Conservation (phyloP, 2,329 filamentous ascomycete species). For the Sclerotinia spermophila region DNA sequence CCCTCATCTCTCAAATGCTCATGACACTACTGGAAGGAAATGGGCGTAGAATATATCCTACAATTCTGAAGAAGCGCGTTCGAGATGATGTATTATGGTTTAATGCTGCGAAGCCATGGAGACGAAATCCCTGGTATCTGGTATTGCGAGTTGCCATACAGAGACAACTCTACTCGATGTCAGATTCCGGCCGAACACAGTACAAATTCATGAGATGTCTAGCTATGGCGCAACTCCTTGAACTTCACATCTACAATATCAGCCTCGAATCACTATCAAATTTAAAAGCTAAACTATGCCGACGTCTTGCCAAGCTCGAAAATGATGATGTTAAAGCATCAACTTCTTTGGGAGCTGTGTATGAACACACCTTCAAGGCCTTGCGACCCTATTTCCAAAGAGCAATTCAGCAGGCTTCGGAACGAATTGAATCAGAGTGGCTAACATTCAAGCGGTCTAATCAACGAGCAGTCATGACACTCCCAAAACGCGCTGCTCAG, state of each 20-base stretch:
- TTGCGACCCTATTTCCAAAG: conserved; percentile 34
- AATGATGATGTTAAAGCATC: conserved; percentile 35
- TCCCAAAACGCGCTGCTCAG: conserved; percentile 41
- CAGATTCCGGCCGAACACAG: conserved; percentile 44
- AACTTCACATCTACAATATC: conserved; percentile 36
- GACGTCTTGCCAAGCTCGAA: conserved; percentile 57
- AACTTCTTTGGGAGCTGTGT: conserved; percentile 20
- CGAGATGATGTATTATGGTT: conserved; percentile 58
- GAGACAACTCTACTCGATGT: conserved; percentile 44
- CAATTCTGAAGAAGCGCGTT: conserved; percentile 52
- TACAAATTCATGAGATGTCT: conserved; percentile 57
- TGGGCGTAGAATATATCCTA: conserved; percentile 41
- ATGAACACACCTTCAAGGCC: conserved; percentile 34
- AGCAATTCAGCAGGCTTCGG: conserved; percentile 25
- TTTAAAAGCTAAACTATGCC: conserved; percentile 51
- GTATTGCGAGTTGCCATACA: conserved; percentile 55
- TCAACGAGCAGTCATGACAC: conserved; percentile 40
- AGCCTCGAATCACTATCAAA: conserved; percentile 39
- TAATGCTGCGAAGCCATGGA: conserved; percentile 52
- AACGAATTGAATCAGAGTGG: conserved; percentile 37
- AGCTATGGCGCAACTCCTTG: conserved; percentile 46
- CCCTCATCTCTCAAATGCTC: conserved; percentile 56
- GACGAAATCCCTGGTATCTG: conserved; percentile 59
- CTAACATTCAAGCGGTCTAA: conserved; percentile 39
- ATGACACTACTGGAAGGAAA: conserved; percentile 57